Evolutionary conservation across 257 asterid species (phyloP).

Genomic region (Nicotiana tomentosiformis): DNA sequence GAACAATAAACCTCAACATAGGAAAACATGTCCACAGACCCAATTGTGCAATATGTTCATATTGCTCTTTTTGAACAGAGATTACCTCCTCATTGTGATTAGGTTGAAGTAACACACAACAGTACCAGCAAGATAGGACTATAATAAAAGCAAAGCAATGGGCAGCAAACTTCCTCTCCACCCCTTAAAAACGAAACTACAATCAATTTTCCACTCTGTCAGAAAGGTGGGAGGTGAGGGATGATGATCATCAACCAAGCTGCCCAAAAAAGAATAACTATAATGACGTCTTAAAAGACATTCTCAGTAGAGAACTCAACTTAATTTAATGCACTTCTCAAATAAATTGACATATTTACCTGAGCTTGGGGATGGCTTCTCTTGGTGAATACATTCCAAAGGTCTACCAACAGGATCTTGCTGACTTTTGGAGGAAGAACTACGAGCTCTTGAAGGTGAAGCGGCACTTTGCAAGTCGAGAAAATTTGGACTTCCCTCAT

Average conservation of each 20-base stretch:
- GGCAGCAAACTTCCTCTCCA: neutral
- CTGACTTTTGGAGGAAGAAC: conserved; percentile 69
- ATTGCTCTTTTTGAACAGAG: neutral
- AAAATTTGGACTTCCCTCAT: conserved; percentile 53
- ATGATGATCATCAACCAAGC: neutral
- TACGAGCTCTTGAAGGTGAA: conserved; percentile 75
- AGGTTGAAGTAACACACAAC: neutral
- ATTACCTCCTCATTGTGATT: neutral
- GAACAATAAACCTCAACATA: neutral
- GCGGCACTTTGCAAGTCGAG: conserved; percentile 56
- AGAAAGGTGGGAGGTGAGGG: neutral
- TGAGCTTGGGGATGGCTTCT: conserved; percentile 75
- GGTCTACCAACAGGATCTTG: conserved; percentile 40
- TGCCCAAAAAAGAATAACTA: neutral
- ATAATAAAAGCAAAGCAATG: neutral
- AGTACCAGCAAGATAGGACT: neutral
- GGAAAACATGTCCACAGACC: neutral
- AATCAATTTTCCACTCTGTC: neutral
- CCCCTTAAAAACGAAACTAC: neutral
- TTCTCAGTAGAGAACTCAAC: neutral
- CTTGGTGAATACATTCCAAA: conserved; percentile 46
- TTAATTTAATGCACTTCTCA: neutral
- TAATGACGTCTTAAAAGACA: neutral
- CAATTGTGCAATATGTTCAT: neutral
- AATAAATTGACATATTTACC: conserved; percentile 34